Evolutionary conservation across 176 grass and related monocot genomes (phyloP).

Genomic region (Aegilops bicornis): DNA sequence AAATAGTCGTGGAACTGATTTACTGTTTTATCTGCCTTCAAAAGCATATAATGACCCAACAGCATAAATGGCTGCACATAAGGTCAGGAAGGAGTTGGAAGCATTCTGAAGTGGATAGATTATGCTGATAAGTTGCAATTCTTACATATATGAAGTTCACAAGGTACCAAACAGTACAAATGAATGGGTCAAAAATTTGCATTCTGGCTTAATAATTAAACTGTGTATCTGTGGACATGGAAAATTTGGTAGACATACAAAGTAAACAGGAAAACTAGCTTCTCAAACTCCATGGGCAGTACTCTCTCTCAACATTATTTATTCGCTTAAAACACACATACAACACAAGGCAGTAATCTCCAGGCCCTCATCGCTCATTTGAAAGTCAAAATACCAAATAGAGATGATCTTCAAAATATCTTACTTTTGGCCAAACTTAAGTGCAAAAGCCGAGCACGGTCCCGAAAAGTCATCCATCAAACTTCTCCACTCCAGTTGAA

Average conservation of each 20-base stretch:
- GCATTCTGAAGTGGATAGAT: background rate
- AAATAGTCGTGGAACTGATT: background rate
- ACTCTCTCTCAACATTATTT: background rate
- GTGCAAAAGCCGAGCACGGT: background rate
- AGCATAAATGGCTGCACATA: background rate
- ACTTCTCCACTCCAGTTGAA: background rate
- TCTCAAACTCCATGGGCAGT: background rate
- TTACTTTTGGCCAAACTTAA: constrained; percentile 1
- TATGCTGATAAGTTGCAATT: background rate
- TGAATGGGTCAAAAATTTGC: background rate
- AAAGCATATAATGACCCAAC: background rate
- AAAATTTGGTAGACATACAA: background rate
- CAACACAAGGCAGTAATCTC: background rate
- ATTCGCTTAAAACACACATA: background rate
- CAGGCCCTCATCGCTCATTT: background rate
- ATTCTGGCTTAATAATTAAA: background rate
- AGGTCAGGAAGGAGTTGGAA: background rate
- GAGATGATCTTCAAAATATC: background rate
- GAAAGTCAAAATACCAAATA: constrained; percentile 5
- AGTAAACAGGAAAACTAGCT: background rate
- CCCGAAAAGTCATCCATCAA: background rate
- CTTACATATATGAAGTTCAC: background rate
- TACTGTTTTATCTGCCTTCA: background rate
- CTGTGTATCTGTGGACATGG: background rate
- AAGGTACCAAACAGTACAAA: background rate